A percentile compares a stretch with the other conserved stretches of the same genome.
These are phyloP conservation scores for Chaetomiaceae sp. DNA, from an alignment of 2,329 filamentous ascomycete genomes.

Conservation along the genomic window DNA sequence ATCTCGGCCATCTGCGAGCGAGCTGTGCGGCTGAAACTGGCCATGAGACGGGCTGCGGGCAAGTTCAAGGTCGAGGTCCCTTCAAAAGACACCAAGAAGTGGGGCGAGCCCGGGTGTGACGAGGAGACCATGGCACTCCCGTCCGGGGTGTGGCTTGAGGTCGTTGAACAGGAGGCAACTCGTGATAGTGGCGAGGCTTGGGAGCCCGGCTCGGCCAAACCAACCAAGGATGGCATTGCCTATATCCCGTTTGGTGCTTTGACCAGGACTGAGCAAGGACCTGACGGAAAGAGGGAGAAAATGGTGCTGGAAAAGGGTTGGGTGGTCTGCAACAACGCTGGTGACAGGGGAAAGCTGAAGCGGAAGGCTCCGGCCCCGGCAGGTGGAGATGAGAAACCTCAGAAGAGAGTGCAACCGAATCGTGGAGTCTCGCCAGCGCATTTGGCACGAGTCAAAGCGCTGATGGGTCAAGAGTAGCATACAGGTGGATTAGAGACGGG, in stretches of 20 bases:
- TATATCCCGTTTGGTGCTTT: constrained; percentile 12
- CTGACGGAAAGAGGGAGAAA: neutral
- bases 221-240: neutral
- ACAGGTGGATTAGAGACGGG: no score
- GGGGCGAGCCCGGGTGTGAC: constrained; percentile 11
- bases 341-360: neutral
- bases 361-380: neutral
- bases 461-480: neutral
- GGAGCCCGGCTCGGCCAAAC: neutral
- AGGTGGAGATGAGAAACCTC: neutral
- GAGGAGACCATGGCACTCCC: neutral
- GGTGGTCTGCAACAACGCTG: constrained; percentile 3
- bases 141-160: neutral
- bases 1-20: constrained; percentile 18
- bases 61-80: constrained; percentile 15
- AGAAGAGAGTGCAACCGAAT: neutral
- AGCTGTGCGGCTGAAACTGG: constrained; percentile 18
- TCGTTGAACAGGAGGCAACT: neutral
- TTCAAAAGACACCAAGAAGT: constrained; percentile 5
- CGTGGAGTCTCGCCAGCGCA: neutral
- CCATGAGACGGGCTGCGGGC: constrained; percentile 7
- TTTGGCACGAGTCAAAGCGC: neutral
- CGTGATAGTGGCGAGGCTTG: neutral
- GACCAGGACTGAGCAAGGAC: constrained; percentile 1
- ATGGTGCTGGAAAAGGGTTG: constrained; percentile 12